Evolutionary conservation across 148 eudicot species (phyloP).

Genomic region (Silene uniflora): DNA sequence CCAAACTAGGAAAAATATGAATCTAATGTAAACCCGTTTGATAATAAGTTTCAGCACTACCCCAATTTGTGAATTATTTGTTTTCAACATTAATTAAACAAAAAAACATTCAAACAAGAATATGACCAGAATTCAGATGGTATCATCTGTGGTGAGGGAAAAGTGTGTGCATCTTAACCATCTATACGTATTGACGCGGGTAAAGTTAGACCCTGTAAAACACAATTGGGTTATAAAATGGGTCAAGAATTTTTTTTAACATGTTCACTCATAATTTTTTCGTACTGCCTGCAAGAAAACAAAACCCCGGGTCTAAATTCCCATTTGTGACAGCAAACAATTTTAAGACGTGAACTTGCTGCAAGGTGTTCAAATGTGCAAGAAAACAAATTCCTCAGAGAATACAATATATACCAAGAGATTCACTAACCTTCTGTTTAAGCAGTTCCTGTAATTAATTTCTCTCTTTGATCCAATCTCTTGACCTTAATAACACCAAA

Average conservation of each 20-base stretch:
- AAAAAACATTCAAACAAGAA: no score
- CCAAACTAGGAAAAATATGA: background rate
- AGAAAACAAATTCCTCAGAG: background rate
- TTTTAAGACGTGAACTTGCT: background rate
- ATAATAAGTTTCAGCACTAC: background rate
- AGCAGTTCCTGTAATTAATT: conserved; percentile 88
- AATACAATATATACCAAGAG: background rate
- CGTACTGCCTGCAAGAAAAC: no score
- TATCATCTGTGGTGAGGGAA: background rate
- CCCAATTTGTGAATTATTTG: background rate
- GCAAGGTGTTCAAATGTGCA: background rate
- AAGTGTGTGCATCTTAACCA: background rate
- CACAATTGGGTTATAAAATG: no score
- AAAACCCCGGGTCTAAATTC: background rate
- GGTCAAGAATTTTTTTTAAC: no score
- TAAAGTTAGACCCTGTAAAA: no score
- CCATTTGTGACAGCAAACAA: background rate
- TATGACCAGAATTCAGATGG: background rate
- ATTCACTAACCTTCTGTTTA: conserved; percentile 42
- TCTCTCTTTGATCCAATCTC: conserved; percentile 78
- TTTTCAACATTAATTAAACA: no score
- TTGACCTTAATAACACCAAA: conserved; percentile 77
- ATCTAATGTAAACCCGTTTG: background rate
- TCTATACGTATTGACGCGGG: background rate
- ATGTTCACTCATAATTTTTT: no score